Conservation (phyloP, 2,329 filamentous ascomycete genomes). For the Metarhizium brunneum region DNA sequence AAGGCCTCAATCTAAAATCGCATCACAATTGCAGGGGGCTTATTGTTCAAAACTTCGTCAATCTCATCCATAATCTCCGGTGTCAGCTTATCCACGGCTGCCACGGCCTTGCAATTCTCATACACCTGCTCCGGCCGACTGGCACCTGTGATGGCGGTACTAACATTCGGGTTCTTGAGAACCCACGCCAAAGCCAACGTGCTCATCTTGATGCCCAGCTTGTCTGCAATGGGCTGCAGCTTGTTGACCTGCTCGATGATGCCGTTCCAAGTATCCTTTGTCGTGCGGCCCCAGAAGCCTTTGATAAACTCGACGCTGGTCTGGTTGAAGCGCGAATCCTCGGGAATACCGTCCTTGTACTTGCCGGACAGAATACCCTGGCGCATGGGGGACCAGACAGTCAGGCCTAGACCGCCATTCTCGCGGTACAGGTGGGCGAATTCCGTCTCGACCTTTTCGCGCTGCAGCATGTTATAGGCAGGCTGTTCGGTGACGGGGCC, state of each 20-base stretch:
- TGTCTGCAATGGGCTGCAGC: slow-evolving; percentile 54
- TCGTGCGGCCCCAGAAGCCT: slow-evolving; percentile 40
- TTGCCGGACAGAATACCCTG: slow-evolving; percentile 56
- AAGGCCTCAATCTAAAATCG: slow-evolving; percentile 18
- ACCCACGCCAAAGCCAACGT: slow-evolving; percentile 54
- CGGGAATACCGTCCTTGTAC: slow-evolving; percentile 54
- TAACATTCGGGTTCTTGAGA: slow-evolving; percentile 51
- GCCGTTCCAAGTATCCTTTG: slow-evolving; percentile 42
- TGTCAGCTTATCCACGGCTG: slow-evolving; percentile 45
- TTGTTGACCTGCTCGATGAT: slow-evolving; percentile 51
- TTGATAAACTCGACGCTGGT: slow-evolving; percentile 47
- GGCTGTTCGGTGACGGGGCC: slow-evolving; percentile 60
- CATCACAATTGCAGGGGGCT: slow-evolving; percentile 34
- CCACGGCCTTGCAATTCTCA: slow-evolving; percentile 47
- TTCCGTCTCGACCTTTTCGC: slow-evolving; percentile 55
- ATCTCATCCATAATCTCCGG: slow-evolving; percentile 50
- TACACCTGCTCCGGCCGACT: slow-evolving; percentile 49
- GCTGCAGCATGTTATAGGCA: slow-evolving; percentile 53
- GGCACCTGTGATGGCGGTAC: slow-evolving; percentile 52
- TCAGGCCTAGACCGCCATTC: slow-evolving; percentile 46
- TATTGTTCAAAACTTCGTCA: slow-evolving; percentile 49
- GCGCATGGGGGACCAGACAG: slow-evolving; percentile 51
- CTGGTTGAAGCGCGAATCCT: slow-evolving; percentile 47
- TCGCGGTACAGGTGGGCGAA: slow-evolving; percentile 52
- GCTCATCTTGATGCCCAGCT: slow-evolving; percentile 48